Evolutionary conservation across 495 filamentous ascomycete genomes (phyloP), one percentile per base, ranked within the genome.

Genomic region (Penicillium cosmopolitanum): DNA sequence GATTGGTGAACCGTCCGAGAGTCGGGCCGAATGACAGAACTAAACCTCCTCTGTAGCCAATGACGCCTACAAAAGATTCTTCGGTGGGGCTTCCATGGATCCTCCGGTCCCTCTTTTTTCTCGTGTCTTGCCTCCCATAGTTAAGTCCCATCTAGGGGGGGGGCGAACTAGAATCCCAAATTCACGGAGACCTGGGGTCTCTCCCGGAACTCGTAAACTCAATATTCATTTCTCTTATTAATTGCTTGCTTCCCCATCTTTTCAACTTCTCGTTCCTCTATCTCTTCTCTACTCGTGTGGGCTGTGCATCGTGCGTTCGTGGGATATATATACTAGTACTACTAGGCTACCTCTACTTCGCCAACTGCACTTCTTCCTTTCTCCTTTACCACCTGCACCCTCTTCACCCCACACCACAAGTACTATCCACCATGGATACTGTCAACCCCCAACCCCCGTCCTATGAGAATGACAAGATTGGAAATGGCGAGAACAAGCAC

Each of bases 381-480:
- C 16, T 19, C 7, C 42, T 2, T 12, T 3, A 18, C 16, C 42
- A 56, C 48, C 18, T 31, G 36, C 56, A 25, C 48, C 36, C 23
- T 43, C 33, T 46, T 35, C 18, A 52, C 10, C 0, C 23, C 23
- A 23, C 33, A 33, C 44, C 21, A 15, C 12, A 9, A 43, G 18
- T 25, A 23, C 12, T 31, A 42, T 40, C 44, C 63, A 69, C 18
- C 15, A 66, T 71, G 63, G 68, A 68, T 18, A 18, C 55, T 9
- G 63, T 71, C 5, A 59, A 57, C 4, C 25, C 61, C 16, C 61
- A 64, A 38, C 61, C 66, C 21, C 65, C 65, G 16, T 57, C 58
- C 2, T 66, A 68, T 36, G 36, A 44, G 4, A 61, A 68, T 38
- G 68, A 70, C 51, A 68, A 68, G 60, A 64, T 64, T 34, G 63